These are phyloP conservation scores for Globisporangium perplexum DNA, from an alignment of 352 stramenopile genomes.

Conservation along the genomic window DNA sequence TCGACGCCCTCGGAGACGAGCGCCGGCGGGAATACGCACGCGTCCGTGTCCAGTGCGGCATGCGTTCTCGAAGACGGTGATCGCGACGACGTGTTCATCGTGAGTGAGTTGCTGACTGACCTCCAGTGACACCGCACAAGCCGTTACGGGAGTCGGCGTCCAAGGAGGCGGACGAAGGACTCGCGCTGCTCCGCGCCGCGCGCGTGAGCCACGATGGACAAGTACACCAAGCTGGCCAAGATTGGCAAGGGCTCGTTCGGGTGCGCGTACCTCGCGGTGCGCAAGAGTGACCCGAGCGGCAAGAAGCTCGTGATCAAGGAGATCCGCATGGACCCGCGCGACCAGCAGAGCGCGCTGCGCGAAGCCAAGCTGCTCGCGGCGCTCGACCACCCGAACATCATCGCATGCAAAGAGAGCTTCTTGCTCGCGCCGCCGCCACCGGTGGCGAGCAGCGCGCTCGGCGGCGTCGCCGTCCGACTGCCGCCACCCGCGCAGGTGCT, in stretches of 20 bases:
- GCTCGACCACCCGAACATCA: slow-evolving; percentile 82
- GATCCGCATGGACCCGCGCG: slow-evolving; percentile 61
- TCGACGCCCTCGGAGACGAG: slow-evolving; percentile 28
- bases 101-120: too few species aligned
- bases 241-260: slow-evolving; percentile 76
- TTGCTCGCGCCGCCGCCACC: slow-evolving; percentile 17
- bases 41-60: neutral
- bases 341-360: slow-evolving; percentile 44
- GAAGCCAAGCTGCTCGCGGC: slow-evolving; percentile 66
- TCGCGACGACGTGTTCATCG: neutral
- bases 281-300: slow-evolving; percentile 24
- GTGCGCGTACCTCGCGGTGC: slow-evolving; percentile 51
- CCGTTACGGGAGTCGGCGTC: too few species aligned
- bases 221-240: slow-evolving; percentile 71
- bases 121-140: too few species aligned
- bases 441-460: neutral
- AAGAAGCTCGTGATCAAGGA: slow-evolving; percentile 73
- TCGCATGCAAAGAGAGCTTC: slow-evolving; percentile 78
- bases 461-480: neutral
- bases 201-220: slow-evolving; percentile 70
- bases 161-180: neutral
- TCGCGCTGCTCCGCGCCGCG: too few species aligned
- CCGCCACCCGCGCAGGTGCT: slow-evolving; percentile 27
- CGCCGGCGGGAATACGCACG: slow-evolving; percentile 19
- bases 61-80: neutral